Base-by-base conservation (phyloP, 2,329 filamentous ascomycete species). In the Cadophora malorum region DNA sequence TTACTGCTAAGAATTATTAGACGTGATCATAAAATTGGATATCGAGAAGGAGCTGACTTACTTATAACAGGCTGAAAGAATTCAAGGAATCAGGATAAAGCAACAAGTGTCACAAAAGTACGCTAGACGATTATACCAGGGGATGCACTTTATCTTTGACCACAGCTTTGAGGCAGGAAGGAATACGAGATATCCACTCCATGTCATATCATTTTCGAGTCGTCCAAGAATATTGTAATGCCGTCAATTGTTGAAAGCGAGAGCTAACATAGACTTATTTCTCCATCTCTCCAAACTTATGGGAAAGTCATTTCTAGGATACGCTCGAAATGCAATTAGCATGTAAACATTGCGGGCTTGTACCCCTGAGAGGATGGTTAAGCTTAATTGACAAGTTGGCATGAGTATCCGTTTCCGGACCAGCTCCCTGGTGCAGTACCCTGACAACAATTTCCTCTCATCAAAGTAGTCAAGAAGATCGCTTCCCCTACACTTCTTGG, bases 381-480 rank as follows among this genome's bases (percentile, higher is more conserved):
- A 64, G 62, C 62, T 64, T 64, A 56, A 56, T 55, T 64, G 62
- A 56, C 50, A 56, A 56, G 45, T 45, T 64, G 62, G 45, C 50
- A 56, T 49, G 47, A 64, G 12, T 21, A 38, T 64, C 49, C 33
- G n/a, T 5, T 28, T 45, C 19, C 25, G 16, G 10, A 49, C 45
- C 21, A 35, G n/a, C 45, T 38, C 19, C 14, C 53, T 47, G 31
- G 47, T 53, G 19, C 19, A 35, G 16, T 28, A 55, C 41, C 19
- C 41, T 14, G 14, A 38, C 35, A 38, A 38, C 53, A 58, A 58
- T 28, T 28, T 3, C 41, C 12, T 53, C 53, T 8, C 31, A 56
- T 21, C 16, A 28, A 10, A 35, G 28, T 35, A 16, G 9, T 25
- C 31, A 35, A 56, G 19, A 35, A 8, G 16, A 16, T 10, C 53